These are phyloP conservation scores for Pseudocercospora macadamiae DNA, from an alignment of 2,329 filamentous ascomycete genomes.

Conservation along the genomic window DNA sequence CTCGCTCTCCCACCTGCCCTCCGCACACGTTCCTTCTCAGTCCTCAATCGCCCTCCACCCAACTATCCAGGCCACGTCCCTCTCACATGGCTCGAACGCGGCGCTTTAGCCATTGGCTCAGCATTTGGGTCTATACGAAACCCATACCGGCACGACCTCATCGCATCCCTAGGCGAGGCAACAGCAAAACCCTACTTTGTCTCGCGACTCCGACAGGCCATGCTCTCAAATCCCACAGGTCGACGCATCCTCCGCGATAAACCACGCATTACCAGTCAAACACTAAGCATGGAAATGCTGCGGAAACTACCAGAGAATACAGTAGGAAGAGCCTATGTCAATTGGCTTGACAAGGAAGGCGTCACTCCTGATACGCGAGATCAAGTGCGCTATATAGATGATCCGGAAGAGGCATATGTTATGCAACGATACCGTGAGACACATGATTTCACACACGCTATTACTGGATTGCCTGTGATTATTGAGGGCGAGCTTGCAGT, in stretches of 20 bases:
- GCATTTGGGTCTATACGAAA: conserved; percentile 66
- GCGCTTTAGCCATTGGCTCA: conserved; percentile 67
- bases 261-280: conserved; percentile 79
- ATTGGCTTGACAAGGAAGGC: conserved; percentile 91
- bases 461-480: conserved; percentile 86
- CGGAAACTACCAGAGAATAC: conserved; percentile 71
- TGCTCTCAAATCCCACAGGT: conserved; percentile 82
- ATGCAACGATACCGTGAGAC: conserved; percentile 98
- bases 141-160: conserved; percentile 85
- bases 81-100: conserved; percentile 75
- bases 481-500: conserved; percentile 97
- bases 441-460: conserved; percentile 96
- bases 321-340: conserved; percentile 80
- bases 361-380: conserved; percentile 89
- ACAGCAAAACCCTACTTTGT: conserved; percentile 96
- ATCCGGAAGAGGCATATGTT: conserved; percentile 95
- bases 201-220: conserved; percentile 83
- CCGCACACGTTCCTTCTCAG: conserved; percentile 66
- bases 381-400: conserved; percentile 84
- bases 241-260: conserved; percentile 88
- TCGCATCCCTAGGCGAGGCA: conserved; percentile 90
- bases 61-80: conserved; percentile 94
- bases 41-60: conserved; percentile 79
- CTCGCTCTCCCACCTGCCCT: conserved; percentile 37
- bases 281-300: conserved; percentile 69